Evolutionary conservation across 164 flowering plant species (phyloP).

Genomic region (Protea cynaroides): DNA sequence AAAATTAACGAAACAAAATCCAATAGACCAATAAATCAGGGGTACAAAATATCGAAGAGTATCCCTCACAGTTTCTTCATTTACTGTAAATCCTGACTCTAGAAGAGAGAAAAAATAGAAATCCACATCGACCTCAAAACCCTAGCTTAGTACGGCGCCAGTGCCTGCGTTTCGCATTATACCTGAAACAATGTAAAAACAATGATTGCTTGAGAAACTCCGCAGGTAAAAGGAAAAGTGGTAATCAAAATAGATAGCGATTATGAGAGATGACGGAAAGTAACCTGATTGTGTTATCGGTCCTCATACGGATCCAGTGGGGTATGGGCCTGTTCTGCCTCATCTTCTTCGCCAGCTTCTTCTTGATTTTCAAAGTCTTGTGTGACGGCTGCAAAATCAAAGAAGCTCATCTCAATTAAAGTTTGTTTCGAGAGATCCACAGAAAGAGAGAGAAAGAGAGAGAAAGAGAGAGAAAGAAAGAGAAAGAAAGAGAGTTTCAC

Average conservation of each 20-base stretch:
- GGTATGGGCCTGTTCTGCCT: slow-evolving; percentile 31
- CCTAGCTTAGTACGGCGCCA: slow-evolving; percentile 39
- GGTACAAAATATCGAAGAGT: not conserved
- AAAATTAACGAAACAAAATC: not conserved
- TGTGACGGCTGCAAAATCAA: slow-evolving; percentile 14
- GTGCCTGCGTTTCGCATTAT: slow-evolving; percentile 37
- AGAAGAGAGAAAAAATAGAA: not conserved
- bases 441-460: not conserved
- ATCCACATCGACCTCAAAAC: not conserved
- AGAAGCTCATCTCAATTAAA: not conserved
- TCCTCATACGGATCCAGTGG: slow-evolving; percentile 28
- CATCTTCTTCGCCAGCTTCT: slow-evolving; percentile 27
- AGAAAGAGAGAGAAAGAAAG: no score
- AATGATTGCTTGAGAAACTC: not conserved
- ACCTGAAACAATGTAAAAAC: slow-evolving; percentile 9
- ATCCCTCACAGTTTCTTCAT: not conserved
- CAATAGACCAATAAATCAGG: not conserved
- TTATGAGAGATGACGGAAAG: not conserved
- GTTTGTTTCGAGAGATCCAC: no score
- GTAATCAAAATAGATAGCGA: not conserved
- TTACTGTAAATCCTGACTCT: not conserved
- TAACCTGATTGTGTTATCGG: slow-evolving; percentile 23
- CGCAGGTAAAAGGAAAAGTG: not conserved
- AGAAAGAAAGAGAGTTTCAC: not conserved
- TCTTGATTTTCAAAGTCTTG: slow-evolving; percentile 24